Conservation (phyloP, 768 basidiomycete genomes). For the Melanogaster broomeanus region DNA sequence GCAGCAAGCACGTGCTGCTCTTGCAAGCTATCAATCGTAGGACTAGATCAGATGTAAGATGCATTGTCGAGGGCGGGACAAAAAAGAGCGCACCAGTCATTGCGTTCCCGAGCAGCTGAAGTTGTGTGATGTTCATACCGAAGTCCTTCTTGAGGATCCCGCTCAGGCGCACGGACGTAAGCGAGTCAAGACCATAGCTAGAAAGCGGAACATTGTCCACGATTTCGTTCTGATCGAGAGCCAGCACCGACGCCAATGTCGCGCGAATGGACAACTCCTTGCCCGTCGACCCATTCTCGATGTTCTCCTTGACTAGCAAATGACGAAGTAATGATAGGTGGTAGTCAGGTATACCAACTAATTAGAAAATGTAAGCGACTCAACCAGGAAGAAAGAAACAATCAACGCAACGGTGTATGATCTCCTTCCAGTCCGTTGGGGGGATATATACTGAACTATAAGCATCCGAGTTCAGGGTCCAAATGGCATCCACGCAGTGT, state of each 20-base stretch:
- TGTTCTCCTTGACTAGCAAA: not conserved
- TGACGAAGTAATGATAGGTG: not conserved
- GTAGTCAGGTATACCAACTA: not conserved
- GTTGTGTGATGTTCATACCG: constrained; percentile 4
- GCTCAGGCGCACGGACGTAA: constrained; percentile 6
- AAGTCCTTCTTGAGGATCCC: not conserved
- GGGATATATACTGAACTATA: not conserved
- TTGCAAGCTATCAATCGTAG: not conserved
- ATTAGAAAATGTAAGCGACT: not conserved
- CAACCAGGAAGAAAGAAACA: not conserved
- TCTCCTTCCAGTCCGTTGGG: not conserved
- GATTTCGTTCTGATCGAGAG: not conserved
- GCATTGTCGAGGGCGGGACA: not conserved
- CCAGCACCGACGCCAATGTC: not conserved
- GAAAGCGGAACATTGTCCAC: constrained; percentile 10
- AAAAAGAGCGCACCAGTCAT: not conserved
- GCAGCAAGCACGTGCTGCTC: not conserved
- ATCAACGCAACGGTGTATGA: not conserved
- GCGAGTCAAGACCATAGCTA: constrained; percentile 13
- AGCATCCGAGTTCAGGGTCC: not conserved
- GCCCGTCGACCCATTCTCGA: not conserved
- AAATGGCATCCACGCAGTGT: not conserved
- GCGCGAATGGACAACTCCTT: not conserved
- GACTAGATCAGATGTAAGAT: not conserved
- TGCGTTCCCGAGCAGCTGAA: constrained; percentile 6